Conservation (phyloP, 2,329 filamentous ascomycete genomes). For the Scopulariopsis brevicaulis region DNA sequence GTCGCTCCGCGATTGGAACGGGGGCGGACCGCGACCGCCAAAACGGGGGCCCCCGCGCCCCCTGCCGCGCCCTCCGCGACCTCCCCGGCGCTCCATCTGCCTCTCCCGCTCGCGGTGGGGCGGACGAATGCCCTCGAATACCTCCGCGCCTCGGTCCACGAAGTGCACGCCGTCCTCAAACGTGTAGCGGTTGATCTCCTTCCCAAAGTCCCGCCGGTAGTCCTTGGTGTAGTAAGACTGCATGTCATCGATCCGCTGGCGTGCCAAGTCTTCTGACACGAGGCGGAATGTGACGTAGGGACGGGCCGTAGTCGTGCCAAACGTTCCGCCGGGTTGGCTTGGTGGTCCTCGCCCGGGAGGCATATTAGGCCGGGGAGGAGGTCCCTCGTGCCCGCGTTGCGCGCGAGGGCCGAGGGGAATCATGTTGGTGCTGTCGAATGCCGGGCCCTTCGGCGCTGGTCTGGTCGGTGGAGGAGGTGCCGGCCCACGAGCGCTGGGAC, state of each 20-base stretch:
- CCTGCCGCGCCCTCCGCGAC: conserved; percentile 13
- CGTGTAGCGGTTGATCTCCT: conserved; percentile 55
- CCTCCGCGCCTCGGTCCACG: conserved; percentile 63
- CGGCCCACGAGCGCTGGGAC: conserved; percentile 6
- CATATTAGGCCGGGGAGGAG: neutral
- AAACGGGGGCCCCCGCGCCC: neutral
- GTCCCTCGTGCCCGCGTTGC: conserved; percentile 10
- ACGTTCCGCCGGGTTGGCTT: conserved; percentile 1
- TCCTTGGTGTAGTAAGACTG: conserved; percentile 32
- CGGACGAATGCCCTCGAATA: conserved; percentile 52
- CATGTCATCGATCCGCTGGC: conserved; percentile 50
- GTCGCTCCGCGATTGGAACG: neutral
- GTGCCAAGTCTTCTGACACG: conserved; percentile 52
- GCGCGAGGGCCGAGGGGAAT: conserved; percentile 24
- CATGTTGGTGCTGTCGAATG: conserved; percentile 16
- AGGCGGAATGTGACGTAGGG: conserved; percentile 38
- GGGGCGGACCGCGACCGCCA: neutral
- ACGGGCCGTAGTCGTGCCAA: conserved; percentile 22
- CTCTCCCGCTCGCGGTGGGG: conserved; percentile 18
- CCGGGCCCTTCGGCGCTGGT: conserved; percentile 8
- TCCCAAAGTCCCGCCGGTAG: conserved; percentile 26
- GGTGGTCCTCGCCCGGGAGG: conserved; percentile 4
- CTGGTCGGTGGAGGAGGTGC: conserved; percentile 9
- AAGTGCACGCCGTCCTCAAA: conserved; percentile 57
- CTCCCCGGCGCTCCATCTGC: conserved; percentile 10